Evolutionary conservation across 2,329 filamentous ascomycete species (phyloP).

Genomic region (Atkinsonella hypoxylon): DNA sequence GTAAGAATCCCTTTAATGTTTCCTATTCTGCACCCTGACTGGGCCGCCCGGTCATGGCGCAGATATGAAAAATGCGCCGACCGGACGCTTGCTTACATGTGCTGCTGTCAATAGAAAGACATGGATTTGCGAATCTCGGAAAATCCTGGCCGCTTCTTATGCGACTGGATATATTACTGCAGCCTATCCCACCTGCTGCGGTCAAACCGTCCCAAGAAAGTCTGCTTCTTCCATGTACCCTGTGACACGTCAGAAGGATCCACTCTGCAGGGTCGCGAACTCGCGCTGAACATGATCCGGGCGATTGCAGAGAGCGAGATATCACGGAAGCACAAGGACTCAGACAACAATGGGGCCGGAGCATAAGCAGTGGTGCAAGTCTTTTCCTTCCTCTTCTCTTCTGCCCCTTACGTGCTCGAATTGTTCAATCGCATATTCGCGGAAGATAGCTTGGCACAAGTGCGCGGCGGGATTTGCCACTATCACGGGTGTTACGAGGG

Average conservation of each 20-base stretch:
- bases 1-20: constrained; percentile 24
- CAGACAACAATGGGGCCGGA: neutral
- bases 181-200: constrained; percentile 48
- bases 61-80: too few species aligned
- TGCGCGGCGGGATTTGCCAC: neutral
- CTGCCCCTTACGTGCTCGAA: neutral
- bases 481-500: neutral
- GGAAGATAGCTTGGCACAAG: neutral
- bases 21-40: neutral
- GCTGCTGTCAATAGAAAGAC: constrained; percentile 17
- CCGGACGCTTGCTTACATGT: too few species aligned
- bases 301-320: constrained; percentile 42
- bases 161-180: constrained; percentile 68
- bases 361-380: neutral
- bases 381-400: too few species aligned
- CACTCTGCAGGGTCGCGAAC: constrained; percentile 36
- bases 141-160: constrained; percentile 62
- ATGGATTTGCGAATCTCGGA: constrained; percentile 47
- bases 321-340: constrained; percentile 9
- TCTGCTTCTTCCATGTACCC: constrained; percentile 65
- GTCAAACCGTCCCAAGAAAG: constrained; percentile 32
- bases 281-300: constrained; percentile 42
- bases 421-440: neutral
- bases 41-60: too few species aligned
- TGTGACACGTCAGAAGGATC: constrained; percentile 38